These are phyloP conservation scores for Conticribra weissflogii DNA, from an alignment of 108 stramenopile genomes.

Conservation along the genomic window DNA sequence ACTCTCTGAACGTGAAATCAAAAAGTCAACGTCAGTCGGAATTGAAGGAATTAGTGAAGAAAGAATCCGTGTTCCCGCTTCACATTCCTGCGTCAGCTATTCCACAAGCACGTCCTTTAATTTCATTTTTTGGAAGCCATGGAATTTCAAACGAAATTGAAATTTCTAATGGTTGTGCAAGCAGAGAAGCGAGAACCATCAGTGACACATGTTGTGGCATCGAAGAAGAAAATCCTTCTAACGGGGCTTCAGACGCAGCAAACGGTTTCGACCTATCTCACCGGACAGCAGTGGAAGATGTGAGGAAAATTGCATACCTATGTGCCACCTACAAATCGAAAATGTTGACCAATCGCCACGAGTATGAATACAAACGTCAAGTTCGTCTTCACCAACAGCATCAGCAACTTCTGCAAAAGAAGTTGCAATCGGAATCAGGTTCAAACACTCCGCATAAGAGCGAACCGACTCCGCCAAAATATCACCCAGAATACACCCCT, in stretches of 20 bases:
- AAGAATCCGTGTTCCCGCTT: constrained; percentile 28
- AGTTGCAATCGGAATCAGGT: neutral
- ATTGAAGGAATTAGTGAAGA: constrained; percentile 3
- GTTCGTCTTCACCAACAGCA: neutral
- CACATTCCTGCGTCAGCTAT: constrained; percentile 20
- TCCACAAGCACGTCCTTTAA: constrained; percentile 9
- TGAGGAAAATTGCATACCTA: constrained; percentile 8
- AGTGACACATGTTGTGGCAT: neutral
- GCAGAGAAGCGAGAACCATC: neutral
- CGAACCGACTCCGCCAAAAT: constrained; percentile 7
- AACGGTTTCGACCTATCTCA: neutral
- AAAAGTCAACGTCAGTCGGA: neutral
- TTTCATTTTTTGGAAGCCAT: constrained; percentile 10
- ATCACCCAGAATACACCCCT: constrained; percentile 30
- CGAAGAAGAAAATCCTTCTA: neutral
- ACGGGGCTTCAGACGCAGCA: neutral
- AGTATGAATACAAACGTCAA: constrained; percentile 25
- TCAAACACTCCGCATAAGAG: neutral
- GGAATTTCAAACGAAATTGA: neutral
- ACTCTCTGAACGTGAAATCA: neutral
- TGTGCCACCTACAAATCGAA: constrained; percentile 32
- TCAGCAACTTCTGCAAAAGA: neutral
- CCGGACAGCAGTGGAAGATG: constrained; percentile 18
- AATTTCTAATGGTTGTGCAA: neutral
- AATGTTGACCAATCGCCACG: neutral